Base-by-base conservation (phyloP, 257 asterid species). In the Nicotiana sylvestris region DNA sequence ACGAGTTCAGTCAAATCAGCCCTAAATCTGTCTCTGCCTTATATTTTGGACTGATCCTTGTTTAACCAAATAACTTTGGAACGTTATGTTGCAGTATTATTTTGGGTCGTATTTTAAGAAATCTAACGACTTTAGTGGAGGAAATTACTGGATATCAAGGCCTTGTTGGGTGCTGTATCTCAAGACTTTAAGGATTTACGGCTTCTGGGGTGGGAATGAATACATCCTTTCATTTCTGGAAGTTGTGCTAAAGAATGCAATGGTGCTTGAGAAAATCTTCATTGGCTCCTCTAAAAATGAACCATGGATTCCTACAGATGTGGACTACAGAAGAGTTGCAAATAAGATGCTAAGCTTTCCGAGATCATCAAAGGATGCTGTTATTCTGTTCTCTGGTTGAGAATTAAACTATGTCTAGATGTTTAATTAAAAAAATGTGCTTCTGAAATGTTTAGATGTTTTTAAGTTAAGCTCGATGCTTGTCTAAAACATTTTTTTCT, bases 141-240 rank as follows among this genome's bases (percentile, higher is more conserved):
- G 49, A 25, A 25, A 13, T 25, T 72, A 72, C 79, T 72, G 79
- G 79, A 25, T 72, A 46, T 46, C 79, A 46, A 72, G 79, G 27
- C 79, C 79, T 72, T 72, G 79, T 46, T 72, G 60, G 61, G 79
- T 72, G 79, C 25, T 72, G 61, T 32, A 72, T 72, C 79, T 72
- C 79, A 72, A 46, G 39, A 72, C 79, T 46, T 25, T 72, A 46
- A 72, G 79, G 25, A 72, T 72, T 25, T 17, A 46, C 3, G 21
- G 25, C 25, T 43, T 43, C 51, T 43, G 51, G 51, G 51, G 51
- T 43, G 51, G 51, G 51, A 43, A 43, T 9, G 51, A 43, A 43
- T 4, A 25, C 37, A 27, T 72, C 61, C 27, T 53, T 13, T 3
- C 37, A 0, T 72, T 72, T 72, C 37, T 72, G 79, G 37, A 72